A percentile compares a stretch with the other conserved stretches of the same genome.
These are phyloP conservation scores for Globisporangium nunn DNA, from an alignment of 352 stramenopile species.

Conservation along the genomic window DNA sequence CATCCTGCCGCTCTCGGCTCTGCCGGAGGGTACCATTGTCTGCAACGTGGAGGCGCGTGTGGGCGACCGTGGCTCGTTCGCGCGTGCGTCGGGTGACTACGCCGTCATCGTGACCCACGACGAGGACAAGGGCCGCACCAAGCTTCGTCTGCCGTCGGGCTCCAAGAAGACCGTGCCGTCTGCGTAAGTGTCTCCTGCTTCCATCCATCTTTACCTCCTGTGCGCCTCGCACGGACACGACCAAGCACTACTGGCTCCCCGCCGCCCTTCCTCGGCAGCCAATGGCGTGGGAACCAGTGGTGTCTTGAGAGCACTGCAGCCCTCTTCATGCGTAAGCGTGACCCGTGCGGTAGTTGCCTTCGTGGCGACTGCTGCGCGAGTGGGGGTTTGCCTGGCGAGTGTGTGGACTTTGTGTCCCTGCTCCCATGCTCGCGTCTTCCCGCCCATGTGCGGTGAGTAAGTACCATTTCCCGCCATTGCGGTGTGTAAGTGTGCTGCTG, in stretches of 20 bases:
- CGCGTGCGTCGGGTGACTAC: conserved; percentile 96
- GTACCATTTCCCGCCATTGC: conserved; percentile 41
- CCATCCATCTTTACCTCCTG: neutral
- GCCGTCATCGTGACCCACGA: conserved; percentile 98
- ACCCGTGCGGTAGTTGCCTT: conserved; percentile 3
- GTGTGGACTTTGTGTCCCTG: conserved; percentile 1
- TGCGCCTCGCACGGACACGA: conserved; percentile 1
- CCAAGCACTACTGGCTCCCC: conserved; percentile 6
- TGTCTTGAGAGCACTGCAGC: conserved; percentile 14
- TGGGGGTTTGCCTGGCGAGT: conserved; percentile 3
- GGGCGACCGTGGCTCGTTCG: conserved; percentile 96
- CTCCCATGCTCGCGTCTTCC: conserved; percentile 26
- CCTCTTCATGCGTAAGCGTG: neutral
- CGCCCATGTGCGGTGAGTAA: conserved; percentile 78
- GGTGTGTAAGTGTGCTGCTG: conserved; percentile 24
- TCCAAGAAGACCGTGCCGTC: conserved; percentile 96
- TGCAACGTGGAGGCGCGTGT: conserved; percentile 97
- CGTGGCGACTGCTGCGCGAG: conserved; percentile 2
- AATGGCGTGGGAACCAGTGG: neutral
- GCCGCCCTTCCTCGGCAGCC: neutral
- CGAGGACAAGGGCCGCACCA: conserved; percentile 97
- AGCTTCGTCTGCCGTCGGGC: conserved; percentile 93
- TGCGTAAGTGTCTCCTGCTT: conserved; percentile 59
- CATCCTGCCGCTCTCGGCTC: conserved; percentile 91
- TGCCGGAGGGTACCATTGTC: conserved; percentile 98